These are phyloP conservation scores for Metarhizium brunneum DNA, from an alignment of 2,329 filamentous ascomycete genomes.

Conservation along the genomic window DNA sequence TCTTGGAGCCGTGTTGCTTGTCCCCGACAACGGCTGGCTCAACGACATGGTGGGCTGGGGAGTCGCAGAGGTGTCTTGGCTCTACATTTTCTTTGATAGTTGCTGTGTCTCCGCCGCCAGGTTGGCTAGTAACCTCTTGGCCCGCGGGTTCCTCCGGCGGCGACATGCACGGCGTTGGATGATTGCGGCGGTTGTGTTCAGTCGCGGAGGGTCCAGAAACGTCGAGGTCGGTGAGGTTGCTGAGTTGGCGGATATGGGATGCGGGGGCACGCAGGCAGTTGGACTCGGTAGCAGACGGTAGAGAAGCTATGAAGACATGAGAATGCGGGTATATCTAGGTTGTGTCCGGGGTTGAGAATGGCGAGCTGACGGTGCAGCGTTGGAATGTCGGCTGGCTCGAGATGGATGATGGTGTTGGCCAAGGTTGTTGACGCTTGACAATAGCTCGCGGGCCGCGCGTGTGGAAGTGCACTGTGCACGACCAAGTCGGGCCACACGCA, in stretches of 20 bases:
- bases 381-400: no score
- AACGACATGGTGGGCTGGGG: background rate
- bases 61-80: background rate
- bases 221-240: background rate
- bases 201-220: background rate
- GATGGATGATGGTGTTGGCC: no score
- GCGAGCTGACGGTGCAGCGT: no score
- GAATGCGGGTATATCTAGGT: no score
- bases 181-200: background rate
- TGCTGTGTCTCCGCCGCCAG: slow-evolving; percentile 3
- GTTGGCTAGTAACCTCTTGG: slow-evolving; percentile 12
- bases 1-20: background rate
- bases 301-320: no score
- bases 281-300: background rate
- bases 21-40: background rate
- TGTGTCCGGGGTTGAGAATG: no score
- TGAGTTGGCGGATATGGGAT: background rate
- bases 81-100: slow-evolving; percentile 1
- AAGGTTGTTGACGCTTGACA: no score
- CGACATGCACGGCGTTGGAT: slow-evolving; percentile 23
- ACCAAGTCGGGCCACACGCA: no score
- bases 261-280: background rate
- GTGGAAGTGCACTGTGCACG: no score
- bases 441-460: no score
- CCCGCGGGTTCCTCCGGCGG: slow-evolving; percentile 21